A percentile compares a stretch with the other conserved stretches of the same genome.
These are phyloP conservation scores for Hypoxylon intermedium DNA, from an alignment of 495 filamentous ascomycete genomes.

Conservation along the genomic window DNA sequence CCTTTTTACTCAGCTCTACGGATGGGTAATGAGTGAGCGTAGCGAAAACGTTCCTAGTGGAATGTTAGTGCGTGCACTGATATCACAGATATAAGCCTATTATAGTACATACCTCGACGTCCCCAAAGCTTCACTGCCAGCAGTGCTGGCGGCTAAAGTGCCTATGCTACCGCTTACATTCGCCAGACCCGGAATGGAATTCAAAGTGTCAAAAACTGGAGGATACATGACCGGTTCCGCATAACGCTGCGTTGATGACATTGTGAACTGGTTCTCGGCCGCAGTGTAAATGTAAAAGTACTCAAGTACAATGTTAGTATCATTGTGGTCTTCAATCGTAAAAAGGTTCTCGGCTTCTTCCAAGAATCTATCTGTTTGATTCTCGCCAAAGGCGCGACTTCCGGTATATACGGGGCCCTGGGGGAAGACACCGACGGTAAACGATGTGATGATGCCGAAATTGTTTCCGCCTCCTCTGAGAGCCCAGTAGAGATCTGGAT, in stretches of 20 bases:
- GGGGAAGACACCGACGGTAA: constrained; percentile 44
- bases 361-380: not conserved
- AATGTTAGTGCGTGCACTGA: not conserved
- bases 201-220: not conserved
- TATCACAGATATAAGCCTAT: not conserved
- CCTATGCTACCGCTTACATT: not conserved
- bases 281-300: not conserved
- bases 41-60: not conserved
- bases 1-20: too few species aligned
- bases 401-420: not conserved
- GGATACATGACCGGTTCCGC: not conserved
- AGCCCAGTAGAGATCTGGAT: constrained; percentile 59
- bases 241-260: not conserved
- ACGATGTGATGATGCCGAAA: constrained; percentile 67
- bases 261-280: not conserved
- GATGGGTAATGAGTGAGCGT: not conserved
- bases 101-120: not conserved
- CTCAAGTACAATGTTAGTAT: not conserved
- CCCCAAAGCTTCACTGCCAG: not conserved
- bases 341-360: not conserved
- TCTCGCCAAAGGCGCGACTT: not conserved
- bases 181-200: not conserved
- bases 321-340: not conserved
- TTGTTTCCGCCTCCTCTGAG: constrained; percentile 67
- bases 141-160: not conserved